These are phyloP conservation scores for Clonostachys rosea DNA, from an alignment of 2,329 filamentous ascomycete species.

Conservation along the genomic window DNA sequence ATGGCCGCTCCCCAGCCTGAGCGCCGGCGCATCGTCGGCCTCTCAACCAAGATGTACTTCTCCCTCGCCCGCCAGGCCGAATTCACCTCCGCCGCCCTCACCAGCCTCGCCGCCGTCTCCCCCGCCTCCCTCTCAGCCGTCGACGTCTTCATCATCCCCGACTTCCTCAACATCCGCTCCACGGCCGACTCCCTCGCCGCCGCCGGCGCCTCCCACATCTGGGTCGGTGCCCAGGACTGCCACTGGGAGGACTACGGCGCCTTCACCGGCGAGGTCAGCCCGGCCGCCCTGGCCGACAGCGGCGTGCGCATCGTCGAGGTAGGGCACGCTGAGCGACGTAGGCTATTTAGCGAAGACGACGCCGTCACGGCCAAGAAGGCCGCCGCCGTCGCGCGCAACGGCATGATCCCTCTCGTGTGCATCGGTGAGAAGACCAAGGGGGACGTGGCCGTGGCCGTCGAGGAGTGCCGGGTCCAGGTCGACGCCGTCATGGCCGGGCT, in stretches of 20 bases:
- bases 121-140: conserved; percentile 40
- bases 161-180: conserved; percentile 64
- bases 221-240: conserved; percentile 70
- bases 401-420: conserved; percentile 74
- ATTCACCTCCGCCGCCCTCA: conserved; percentile 46
- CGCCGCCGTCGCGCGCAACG: conserved; percentile 60
- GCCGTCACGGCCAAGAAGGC: conserved; percentile 64
- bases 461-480: conserved; percentile 65
- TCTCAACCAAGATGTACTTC: conserved; percentile 81
- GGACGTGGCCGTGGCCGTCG: conserved; percentile 57
- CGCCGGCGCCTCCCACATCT: conserved; percentile 34
- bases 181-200: conserved; percentile 41
- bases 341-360: conserved; percentile 73
- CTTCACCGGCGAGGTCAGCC: conserved; percentile 75
- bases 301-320: conserved; percentile 73
- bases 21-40: conserved; percentile 60
- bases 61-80: conserved; percentile 55
- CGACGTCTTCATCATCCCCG: conserved; percentile 74
- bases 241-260: conserved; percentile 67
- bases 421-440: conserved; percentile 63
- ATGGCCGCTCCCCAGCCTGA: background rate
- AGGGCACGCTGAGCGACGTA: conserved; percentile 74
- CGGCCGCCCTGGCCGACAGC: conserved; percentile 59
- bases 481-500: conserved; percentile 57
- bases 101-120: conserved; percentile 34